Percentiles rank a stretch among this genome's conserved stretches.
Evolutionary conservation across 2,329 filamentous ascomycete species (phyloP).

Genomic region (Claviceps spartinae): DNA sequence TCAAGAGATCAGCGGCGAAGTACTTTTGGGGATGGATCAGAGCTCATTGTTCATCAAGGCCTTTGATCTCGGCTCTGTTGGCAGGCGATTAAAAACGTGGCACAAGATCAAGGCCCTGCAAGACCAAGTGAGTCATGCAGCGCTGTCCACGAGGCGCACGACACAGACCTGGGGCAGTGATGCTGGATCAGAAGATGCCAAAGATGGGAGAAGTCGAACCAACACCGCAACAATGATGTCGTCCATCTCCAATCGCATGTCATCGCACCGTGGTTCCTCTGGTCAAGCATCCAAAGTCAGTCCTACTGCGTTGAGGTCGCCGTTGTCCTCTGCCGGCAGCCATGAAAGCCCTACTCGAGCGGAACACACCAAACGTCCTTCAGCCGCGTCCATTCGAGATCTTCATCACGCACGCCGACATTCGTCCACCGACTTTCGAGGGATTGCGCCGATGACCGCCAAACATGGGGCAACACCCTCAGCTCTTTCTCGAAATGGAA

Average conservation of each 20-base stretch:
- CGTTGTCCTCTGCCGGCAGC: constrained; percentile 23
- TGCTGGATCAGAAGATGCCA: constrained; percentile 39
- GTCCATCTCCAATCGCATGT: constrained; percentile 30
- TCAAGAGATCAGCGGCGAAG: constrained; percentile 91
- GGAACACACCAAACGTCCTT: constrained; percentile 48
- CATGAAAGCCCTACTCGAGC: constrained; percentile 33
- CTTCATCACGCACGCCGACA: constrained; percentile 75
- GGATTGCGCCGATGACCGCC: constrained; percentile 12
- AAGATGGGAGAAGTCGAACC: constrained; percentile 38
- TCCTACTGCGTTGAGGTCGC: constrained; percentile 29
- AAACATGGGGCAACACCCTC: constrained; percentile 15
- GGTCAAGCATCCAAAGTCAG: constrained; percentile 35
- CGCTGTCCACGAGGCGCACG: constrained; percentile 29
- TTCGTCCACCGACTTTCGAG: constrained; percentile 67
- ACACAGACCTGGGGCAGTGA: constrained; percentile 47
- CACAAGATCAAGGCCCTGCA: constrained; percentile 89
- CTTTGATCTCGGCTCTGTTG: constrained; percentile 84
- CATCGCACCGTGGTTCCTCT: constrained; percentile 36
- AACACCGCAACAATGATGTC: constrained; percentile 37
- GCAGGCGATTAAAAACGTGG: constrained; percentile 83
- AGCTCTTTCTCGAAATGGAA: constrained; percentile 29
- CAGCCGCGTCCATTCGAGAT: constrained; percentile 69
- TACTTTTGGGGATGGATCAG: constrained; percentile 88
- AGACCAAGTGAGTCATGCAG: constrained; percentile 56
- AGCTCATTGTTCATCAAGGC: constrained; percentile 91